phyloP scores from a whole-genome alignment of 306 rosid genomes.

The Rosa chinensis region DNA sequence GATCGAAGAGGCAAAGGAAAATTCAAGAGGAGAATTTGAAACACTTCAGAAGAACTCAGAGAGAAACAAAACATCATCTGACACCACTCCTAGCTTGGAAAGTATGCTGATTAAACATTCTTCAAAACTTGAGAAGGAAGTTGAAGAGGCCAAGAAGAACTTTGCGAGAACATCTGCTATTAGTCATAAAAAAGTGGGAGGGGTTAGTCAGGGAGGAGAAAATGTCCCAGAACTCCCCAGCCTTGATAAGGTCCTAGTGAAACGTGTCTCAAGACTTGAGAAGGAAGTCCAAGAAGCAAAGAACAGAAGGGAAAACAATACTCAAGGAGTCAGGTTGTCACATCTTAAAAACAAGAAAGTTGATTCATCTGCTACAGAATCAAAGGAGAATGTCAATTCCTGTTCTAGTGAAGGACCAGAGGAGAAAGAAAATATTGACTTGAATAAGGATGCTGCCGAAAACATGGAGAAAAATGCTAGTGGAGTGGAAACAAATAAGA shows the following conservation, averaged over 20 bases:
- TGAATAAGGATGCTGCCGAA: slow-evolving; percentile 14
- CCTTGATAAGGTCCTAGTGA: slow-evolving; percentile 78
- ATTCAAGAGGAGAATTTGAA: slow-evolving; percentile 17
- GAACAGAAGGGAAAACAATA: slow-evolving; percentile 42
- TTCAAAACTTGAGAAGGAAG: slow-evolving; percentile 43
- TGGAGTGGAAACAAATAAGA: slow-evolving; percentile 2
- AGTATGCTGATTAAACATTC: slow-evolving; percentile 28
- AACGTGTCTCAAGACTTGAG: slow-evolving; percentile 78
- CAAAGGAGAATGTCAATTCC: slow-evolving; percentile 14
- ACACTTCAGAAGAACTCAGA: slow-evolving; percentile 12
- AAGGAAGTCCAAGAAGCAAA: slow-evolving; percentile 84
- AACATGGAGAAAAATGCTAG: slow-evolving; percentile 23
- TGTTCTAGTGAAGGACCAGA: slow-evolving; percentile 38
- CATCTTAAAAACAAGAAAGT: slow-evolving; percentile 24
- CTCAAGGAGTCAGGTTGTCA: slow-evolving; percentile 1
- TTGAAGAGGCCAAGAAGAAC: slow-evolving; percentile 32
- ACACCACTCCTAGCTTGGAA: slow-evolving; percentile 30
- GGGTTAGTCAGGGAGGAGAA: slow-evolving; percentile 31
- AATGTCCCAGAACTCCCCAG: slow-evolving; percentile 56
- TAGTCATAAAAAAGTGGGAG: slow-evolving; percentile 20
- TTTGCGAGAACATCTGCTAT: slow-evolving; percentile 4
- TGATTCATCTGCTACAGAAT: slow-evolving; percentile 20
- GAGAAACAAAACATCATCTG: slow-evolving; percentile 14
- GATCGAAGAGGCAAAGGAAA: slow-evolving; percentile 41
- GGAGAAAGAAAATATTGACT: slow-evolving; percentile 60